Conservation (phyloP, 2,329 filamentous ascomycete species). For the Verticillium zaregamsianum region DNA sequence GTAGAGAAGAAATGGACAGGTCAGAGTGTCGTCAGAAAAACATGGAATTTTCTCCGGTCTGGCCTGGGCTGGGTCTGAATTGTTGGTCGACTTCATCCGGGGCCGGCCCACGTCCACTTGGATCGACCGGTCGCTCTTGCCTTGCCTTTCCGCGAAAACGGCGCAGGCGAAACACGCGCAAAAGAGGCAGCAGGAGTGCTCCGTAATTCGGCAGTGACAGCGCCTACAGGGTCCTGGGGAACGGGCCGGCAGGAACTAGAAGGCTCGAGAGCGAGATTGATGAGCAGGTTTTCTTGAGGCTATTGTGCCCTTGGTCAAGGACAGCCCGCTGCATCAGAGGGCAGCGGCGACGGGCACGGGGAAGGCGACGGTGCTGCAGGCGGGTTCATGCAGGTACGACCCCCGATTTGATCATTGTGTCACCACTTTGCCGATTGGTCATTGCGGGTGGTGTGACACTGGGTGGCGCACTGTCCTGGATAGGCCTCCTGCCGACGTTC, state of each 20-base stretch:
- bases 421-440: neutral
- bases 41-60: neutral
- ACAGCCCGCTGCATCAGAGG: too few relatives aligned
- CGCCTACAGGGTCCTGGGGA: neutral
- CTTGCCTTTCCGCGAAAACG: neutral
- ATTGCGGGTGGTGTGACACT: neutral
- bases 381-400: neutral
- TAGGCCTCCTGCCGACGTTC: neutral
- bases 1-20: neutral
- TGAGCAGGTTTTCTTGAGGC: neutral
- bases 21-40: neutral
- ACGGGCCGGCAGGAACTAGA: neutral
- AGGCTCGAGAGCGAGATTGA: neutral
- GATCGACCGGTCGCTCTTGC: neutral
- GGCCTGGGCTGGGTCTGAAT: neutral
- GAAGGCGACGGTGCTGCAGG: neutral
- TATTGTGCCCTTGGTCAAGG: neutral
- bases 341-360: too few relatives aligned
- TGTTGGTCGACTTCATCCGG: neutral
- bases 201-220: neutral
- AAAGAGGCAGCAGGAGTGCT: neutral
- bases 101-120: neutral
- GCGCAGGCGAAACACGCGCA: neutral
- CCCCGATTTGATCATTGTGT: neutral
- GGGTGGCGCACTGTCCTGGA: neutral